Base-by-base conservation (phyloP, 2,329 filamentous ascomycete genomes). In the Calonectria hongkongensis region DNA sequence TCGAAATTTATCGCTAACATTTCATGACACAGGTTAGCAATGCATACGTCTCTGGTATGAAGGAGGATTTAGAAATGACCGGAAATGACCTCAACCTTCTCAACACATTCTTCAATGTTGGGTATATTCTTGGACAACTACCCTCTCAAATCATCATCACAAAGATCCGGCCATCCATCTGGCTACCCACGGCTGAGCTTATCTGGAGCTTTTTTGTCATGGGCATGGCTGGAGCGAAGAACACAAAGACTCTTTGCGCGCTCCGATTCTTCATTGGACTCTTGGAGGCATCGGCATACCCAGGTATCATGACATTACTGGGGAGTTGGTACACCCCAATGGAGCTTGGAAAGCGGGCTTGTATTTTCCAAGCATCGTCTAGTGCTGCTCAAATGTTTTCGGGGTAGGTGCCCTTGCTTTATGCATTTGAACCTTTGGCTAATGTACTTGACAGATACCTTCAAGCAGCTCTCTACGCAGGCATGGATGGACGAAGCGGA, bases 71-170 rank as follows among this genome's bases (percentile, higher is more conserved):
- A 0, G 77, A 82, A 0, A 84, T 91, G 70, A 85, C 86, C 45
- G 84, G 85, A 8, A 90, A 91, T 74, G 82, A 92, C 67, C 84
- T 90, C 27, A 90, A 91, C 72, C 88, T 89, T 43, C 76, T 84
- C 62, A 78, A 78, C 63, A 87, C 89, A 2, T 87, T 86, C 51
- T 92, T 89, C 86, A 91, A 88, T 0, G 84, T 89, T 1, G 90
- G 91, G 30, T 92, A 92, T 74, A 87, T 90, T 1, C 82, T 92
- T 81, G 82, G 84, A 3, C 81, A 85, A 66, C 78, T 82, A 36
- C 82, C 83, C 0, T 83, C 81, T 10, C 84, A 83, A 62, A 76
- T 85, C 47, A 82, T 85, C 74, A 80, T 83, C 75, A 85, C 81
- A 12, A 81, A 82, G 58, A 76, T 85, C 21, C 82, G 82, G 0